A percentile compares a stretch with the other conserved stretches of the same genome.
phyloP scores from a whole-genome alignment of 1,139 yeast species.

The Candida pseudoviswanathii region DNA sequence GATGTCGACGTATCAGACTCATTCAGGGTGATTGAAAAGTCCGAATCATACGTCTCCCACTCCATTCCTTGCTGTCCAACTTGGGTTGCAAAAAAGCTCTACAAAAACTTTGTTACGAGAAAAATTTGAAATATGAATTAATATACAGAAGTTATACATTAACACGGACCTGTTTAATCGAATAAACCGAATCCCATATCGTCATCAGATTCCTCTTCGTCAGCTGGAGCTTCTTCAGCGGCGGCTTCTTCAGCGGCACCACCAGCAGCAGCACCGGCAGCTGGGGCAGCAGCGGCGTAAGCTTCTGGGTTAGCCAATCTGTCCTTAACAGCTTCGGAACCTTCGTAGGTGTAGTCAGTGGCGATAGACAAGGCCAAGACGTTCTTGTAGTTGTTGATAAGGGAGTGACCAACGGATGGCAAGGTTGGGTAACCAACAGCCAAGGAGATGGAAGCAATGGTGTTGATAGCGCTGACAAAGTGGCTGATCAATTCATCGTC shows the following conservation, averaged over 20 bases:
- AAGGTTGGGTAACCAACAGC: constrained; percentile 99
- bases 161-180: constrained; percentile 61
- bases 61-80: neutral
- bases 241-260: constrained; percentile 66
- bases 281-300: constrained; percentile 99
- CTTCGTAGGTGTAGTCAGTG: constrained; percentile 98
- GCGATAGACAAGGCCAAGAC: constrained; percentile 97
- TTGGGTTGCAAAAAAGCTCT: constrained; percentile 10
- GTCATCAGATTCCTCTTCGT: constrained; percentile 61
- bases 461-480: constrained; percentile 89
- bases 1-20: neutral
- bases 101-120: neutral
- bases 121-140: neutral
- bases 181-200: constrained; percentile 99
- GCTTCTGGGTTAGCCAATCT: constrained; percentile 81
- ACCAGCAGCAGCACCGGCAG: constrained; percentile 87
- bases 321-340: constrained; percentile 98
- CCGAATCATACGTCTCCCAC: constrained; percentile 4
- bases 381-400: constrained; percentile 99
- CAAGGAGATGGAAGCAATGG: constrained; percentile 94
- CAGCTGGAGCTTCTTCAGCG: constrained; percentile 69
- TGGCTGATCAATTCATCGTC: constrained; percentile 93
- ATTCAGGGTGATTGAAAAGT: neutral
- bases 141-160: constrained; percentile 1
- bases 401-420: constrained; percentile 99